Base-by-base conservation (phyloP, 371 early-diverging fungal species). In the Rhizopus sp. region DNA sequence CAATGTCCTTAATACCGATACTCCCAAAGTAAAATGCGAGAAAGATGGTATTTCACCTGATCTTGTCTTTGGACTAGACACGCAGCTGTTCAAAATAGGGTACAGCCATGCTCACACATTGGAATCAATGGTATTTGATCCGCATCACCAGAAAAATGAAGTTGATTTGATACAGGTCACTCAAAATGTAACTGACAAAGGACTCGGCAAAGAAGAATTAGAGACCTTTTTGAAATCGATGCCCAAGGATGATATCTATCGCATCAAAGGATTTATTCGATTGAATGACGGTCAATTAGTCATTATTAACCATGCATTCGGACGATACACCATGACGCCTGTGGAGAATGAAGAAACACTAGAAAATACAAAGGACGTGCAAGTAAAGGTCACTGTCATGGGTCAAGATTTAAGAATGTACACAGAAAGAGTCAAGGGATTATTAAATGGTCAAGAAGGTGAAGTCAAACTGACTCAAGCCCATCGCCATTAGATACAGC, bases 291-390 rank as follows among this genome's bases (percentile, higher is more conserved):
- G 45, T 33, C 30, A 59, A 7, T 62, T 92, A 13, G 80, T 81
- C 50, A 94, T 97, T 47, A 65, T 97, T 6, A 97, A 97, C 66
- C 93, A 92, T 70, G 96, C 97, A 0, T 97, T 96, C 79, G 96
- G 95, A 9, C 79, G 95, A 29, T 86, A 81, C 69, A 85, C 88
- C 7, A 69, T 92, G 44, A 89, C 88, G 6, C 72, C 72, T 12
- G 72, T 75, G 3, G 72, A 68, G 38, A 63, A 75, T 44, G 60
- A 57, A 46, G 77, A 73, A 50, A 77, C 74, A 30, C 44, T 73
- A 16, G 69, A 69, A 15, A 71, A 72, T 15, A 63, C 72, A n/a
- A 65, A 67, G 31, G 67, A 72, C 44, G 65, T 78, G 40, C 64
- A 70, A 15, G 42, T 80, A 38, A 76, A 70, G 53, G 47, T 83